Base-by-base conservation (phyloP, 192 early-diverging fungal species). In the Coemansia sp. region DNA sequence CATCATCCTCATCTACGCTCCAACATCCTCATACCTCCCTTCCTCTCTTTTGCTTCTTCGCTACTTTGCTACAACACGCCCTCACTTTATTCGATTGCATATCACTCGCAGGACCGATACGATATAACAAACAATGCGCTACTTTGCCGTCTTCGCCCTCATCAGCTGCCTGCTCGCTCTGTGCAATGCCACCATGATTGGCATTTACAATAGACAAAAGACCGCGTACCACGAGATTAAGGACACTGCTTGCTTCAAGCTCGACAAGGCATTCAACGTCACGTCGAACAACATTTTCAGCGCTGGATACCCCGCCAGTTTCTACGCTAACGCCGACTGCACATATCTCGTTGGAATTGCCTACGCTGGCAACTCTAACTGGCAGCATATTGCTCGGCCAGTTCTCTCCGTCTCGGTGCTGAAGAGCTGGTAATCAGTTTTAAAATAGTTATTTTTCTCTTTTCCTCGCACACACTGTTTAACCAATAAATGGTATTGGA, bases 301-400 rank as follows among this genome's bases (percentile, higher is more conserved):
- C 26, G 11, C 46, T 2, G 22, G 46, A 26, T 50, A 27, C 26
- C 46, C 46, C n/a, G 26, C 22, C 26, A 50, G 46, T 14, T 50
- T 27, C 46, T 50, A 27, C n/a, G 46, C 46, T 5, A 50, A 50
- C 26, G 24, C 12, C 46, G 46, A 50, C n/a, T 50, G 46, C 46
- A 50, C 46, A 15, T 50, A 50, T 24, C 15, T 50, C 14, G 46
- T 50, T 4, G 46, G 24, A 4, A 50, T 50, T 12, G 2, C 46
- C 9, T 50, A 50, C 26, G 14, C 12, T 50, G 46, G 46, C 7
- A 50, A 50, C 14, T n/a, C 1, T 6, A 15, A 50, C 4, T 50
- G 46, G 46, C 46, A 50, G 46, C 26, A n/a, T 5, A 27, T 50
- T 15, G 14, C 46, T n/a, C 24, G 46, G 46, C 46, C 46, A 29